Conservation (phyloP, 1,284 basidiomycete species). For the Cutaneotrichosporon spelunceum region DNA sequence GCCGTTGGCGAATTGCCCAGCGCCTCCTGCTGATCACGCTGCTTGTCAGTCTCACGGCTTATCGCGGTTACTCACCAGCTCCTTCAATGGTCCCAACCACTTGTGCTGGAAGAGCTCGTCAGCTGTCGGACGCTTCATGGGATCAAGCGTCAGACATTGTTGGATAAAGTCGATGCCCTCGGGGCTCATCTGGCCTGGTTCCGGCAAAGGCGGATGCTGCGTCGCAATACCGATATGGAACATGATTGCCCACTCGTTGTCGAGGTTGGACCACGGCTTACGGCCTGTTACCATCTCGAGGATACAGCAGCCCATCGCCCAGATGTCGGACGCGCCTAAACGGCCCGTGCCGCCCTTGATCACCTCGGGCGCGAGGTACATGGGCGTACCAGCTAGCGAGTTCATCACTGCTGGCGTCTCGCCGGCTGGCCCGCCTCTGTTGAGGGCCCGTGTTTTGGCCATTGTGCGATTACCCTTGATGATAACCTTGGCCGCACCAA, state of each 20-base stretch:
- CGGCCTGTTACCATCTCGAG: slow-evolving; percentile 90
- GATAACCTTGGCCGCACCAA: slow-evolving; percentile 96
- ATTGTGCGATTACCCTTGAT: slow-evolving; percentile 89
- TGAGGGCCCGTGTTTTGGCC: slow-evolving; percentile 59
- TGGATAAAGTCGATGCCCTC: slow-evolving; percentile 92
- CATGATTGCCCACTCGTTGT: slow-evolving; percentile 99
- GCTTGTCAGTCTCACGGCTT: not conserved
- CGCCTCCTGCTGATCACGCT: not conserved
- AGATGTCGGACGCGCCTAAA: slow-evolving; percentile 97
- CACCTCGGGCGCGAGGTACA: slow-evolving; percentile 99
- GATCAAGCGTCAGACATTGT: slow-evolving; percentile 85
- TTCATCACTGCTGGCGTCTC: slow-evolving; percentile 59
- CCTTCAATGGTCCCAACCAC: slow-evolving; percentile 65
- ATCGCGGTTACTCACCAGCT: slow-evolving; percentile 27
- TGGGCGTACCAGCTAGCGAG: slow-evolving; percentile 93
- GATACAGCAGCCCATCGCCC: slow-evolving; percentile 90
- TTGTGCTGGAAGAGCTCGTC: slow-evolving; percentile 79
- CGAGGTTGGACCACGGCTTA: slow-evolving; percentile 97
- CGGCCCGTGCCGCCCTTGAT: slow-evolving; percentile 75
- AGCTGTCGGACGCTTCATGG: slow-evolving; percentile 77
- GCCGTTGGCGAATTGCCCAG: slow-evolving; percentile 14
- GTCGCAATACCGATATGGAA: slow-evolving; percentile 98
- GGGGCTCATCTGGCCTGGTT: slow-evolving; percentile 81
- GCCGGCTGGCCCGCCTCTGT: slow-evolving; percentile 47
- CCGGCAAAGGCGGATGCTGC: slow-evolving; percentile 92